Evolutionary conservation across 352 stramenopile genomes (phyloP).

Genomic region (Pythium folliculosum): DNA sequence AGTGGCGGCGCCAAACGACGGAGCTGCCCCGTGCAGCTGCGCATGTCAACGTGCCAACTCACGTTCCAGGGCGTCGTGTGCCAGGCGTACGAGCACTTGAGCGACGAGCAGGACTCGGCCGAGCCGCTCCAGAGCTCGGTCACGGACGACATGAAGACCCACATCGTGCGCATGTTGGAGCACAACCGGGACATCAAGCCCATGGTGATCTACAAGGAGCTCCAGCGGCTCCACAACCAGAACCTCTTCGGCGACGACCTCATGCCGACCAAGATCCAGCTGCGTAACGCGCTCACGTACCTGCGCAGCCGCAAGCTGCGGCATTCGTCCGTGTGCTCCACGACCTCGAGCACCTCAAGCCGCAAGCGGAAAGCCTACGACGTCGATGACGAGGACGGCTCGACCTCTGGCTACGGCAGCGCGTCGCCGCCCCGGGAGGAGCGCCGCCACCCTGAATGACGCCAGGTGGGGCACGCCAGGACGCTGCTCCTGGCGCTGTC

Average conservation of each 20-base stretch:
- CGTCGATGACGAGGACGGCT: slow-evolving; percentile 28
- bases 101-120: slow-evolving; percentile 72
- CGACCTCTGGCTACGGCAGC: slow-evolving; percentile 56
- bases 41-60: slow-evolving; percentile 83
- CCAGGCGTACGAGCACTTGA: slow-evolving; percentile 77
- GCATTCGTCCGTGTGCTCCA: slow-evolving; percentile 22
- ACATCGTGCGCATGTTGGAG: slow-evolving; percentile 70
- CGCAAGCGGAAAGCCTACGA: slow-evolving; percentile 42
- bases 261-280: slow-evolving; percentile 84
- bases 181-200: slow-evolving; percentile 67
- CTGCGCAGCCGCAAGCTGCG: slow-evolving; percentile 73
- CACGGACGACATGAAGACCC: slow-evolving; percentile 74
- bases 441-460: slow-evolving; percentile 53
- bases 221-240: slow-evolving; percentile 53
- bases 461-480: slow-evolving; percentile 14
- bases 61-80: slow-evolving; percentile 72
- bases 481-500: slow-evolving; percentile 17
- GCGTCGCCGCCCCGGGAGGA: slow-evolving; percentile 60
- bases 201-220: slow-evolving; percentile 78
- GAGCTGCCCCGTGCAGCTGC: slow-evolving; percentile 67
- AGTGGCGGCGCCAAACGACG: slow-evolving; percentile 31
- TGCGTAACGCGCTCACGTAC: slow-evolving; percentile 81
- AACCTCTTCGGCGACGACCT: slow-evolving; percentile 66
- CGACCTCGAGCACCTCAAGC: slow-evolving; percentile 25
- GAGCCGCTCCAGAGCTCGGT: slow-evolving; percentile 73